Evolutionary conservation across 345 rosid species (phyloP), one percentile per base, ranked within the genome.

Genomic region (Syzygium aromaticum): DNA sequence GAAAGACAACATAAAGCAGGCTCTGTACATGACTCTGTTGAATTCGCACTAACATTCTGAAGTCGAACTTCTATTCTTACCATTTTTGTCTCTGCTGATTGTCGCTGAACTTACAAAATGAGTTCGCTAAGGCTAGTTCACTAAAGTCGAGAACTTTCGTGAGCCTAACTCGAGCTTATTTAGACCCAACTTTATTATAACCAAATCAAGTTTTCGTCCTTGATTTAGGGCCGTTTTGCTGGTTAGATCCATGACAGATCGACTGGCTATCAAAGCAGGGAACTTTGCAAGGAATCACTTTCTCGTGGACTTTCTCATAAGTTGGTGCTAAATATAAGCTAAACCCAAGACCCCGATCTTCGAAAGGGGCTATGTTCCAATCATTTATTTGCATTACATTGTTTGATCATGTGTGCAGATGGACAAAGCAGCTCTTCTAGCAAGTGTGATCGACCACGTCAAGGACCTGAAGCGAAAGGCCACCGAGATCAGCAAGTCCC

Each of bases 381-480:
- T 38, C 43, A 52, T 54, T 54, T 38, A 10, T 73, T 21, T 2
- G 25, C 82, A 38, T 73, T 73, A 38, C 82, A 38, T 73, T 73
- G 82, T 38, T 52, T 54, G 64, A 84, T 53, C 16, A 33, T 23
- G 40, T 77, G 49, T 86, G 87, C 93, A 97, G 99, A 90, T 97
- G 92, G 99, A 97, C 93, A 97, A 97, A 89, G 99, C 99, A 87
- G 96, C 98, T 43, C 93, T 97, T 0, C 87, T 97, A 73, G 97
- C 94, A 84, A 95, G 90, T 84, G 98, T 92, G 54, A 92, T 96
- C 46, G 96, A 95, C 52, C 94, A 93, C 22, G 96, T 96, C 40
- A 96, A 94, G 84, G 94, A 96, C 33, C 95, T 97, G 19, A 96
- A 94, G 88, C 89, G 88, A 61, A 91, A 95, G 89, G 97, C 98